Percentiles rank a stretch among this genome's conserved stretches.
These are phyloP conservation scores for Pulveroboletus sp. DNA, from an alignment of 768 basidiomycete genomes.

Conservation along the genomic window DNA sequence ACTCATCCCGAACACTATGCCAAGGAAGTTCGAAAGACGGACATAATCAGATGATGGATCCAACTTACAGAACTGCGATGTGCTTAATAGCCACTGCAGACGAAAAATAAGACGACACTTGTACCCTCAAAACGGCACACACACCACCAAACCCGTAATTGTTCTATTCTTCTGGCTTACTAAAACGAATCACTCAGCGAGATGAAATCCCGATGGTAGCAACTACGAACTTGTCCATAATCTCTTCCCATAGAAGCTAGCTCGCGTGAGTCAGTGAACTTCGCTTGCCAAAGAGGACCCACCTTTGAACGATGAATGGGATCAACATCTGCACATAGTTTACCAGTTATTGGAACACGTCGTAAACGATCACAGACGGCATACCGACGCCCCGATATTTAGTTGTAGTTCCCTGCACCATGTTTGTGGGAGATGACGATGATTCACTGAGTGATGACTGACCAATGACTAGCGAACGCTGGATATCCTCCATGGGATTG, in stretches of 20 bases:
- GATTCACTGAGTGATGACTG: neutral
- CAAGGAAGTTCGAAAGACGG: neutral
- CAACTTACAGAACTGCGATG: neutral
- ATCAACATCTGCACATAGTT: neutral
- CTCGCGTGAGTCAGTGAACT: neutral
- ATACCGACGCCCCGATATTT: neutral
- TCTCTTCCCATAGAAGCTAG: neutral
- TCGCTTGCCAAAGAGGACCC: neutral
- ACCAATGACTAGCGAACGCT: neutral
- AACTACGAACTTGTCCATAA: neutral
- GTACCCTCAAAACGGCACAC: neutral
- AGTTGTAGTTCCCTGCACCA: neutral
- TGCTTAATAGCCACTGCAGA: neutral
- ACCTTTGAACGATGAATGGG: neutral
- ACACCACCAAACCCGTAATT: neutral
- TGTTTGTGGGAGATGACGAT: neutral
- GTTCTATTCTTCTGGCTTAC: neutral
- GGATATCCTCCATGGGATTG: neutral
- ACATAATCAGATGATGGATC: neutral
- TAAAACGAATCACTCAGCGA: neutral
- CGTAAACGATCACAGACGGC: neutral
- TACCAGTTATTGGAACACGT: neutral
- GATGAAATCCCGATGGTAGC: neutral
- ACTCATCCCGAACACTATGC: neutral
- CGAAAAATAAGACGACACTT: neutral